Conservation (phyloP, 2,329 filamentous ascomycete species). For the Botryotinia globosa region DNA sequence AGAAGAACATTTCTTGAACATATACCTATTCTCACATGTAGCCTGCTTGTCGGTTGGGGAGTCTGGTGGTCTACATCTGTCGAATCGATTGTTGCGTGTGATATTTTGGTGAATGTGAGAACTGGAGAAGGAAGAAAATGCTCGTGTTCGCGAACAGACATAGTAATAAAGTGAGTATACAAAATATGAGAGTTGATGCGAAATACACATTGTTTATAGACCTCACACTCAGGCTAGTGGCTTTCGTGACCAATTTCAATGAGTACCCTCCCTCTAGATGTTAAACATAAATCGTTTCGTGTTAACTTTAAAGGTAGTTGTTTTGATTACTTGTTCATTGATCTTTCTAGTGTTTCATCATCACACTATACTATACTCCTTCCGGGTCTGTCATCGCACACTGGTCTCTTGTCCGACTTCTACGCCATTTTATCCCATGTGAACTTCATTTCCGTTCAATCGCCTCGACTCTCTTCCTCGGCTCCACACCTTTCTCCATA, state of each 20-base stretch:
- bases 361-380: not conserved
- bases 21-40: not conserved
- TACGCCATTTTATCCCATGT: not conserved
- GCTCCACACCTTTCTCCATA: not conserved
- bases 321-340: slow-evolving; percentile 1
- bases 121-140: not conserved
- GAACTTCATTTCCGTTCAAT: not conserved
- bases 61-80: not conserved
- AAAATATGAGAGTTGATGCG: not conserved
- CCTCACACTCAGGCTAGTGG: not conserved
- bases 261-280: not conserved
- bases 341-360: not conserved
- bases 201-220: not conserved
- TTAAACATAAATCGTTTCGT: not conserved
- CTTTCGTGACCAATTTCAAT: not conserved
- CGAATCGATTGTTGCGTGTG: not conserved
- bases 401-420: not conserved
- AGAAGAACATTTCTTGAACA: not conserved
- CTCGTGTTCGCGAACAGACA: not conserved
- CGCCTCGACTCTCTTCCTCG: not conserved
- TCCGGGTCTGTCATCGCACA: not conserved
- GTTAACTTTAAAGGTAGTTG: not conserved
- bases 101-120: not conserved
- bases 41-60: not conserved
- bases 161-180: not conserved